Percentiles rank a stretch among this genome's conserved stretches.
Evolutionary conservation across 306 rosid genomes (phyloP).

Genomic region (Acacia acuminata): DNA sequence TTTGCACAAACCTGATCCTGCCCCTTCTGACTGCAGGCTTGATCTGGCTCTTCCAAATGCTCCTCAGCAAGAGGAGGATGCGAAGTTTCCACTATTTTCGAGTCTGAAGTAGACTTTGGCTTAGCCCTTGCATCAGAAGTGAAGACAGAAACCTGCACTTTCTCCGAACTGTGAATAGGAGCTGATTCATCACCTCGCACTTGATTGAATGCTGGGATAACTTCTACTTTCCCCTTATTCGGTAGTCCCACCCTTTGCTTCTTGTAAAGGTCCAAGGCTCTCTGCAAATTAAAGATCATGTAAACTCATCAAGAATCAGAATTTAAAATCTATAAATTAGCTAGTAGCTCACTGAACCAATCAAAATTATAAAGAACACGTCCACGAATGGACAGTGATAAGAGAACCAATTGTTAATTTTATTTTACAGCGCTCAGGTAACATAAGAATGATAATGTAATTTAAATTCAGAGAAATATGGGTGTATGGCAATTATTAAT

Average conservation of each 20-base stretch:
- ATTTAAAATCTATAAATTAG: background rate
- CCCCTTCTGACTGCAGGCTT: slow-evolving; percentile 42
- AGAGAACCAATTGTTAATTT: background rate
- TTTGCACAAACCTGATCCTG: slow-evolving; percentile 35
- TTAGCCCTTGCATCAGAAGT: slow-evolving; percentile 39
- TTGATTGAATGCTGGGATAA: slow-evolving; percentile 44
- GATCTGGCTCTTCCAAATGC: slow-evolving; percentile 46
- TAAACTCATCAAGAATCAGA: slow-evolving; percentile 29
- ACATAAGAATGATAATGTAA: background rate
- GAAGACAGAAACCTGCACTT: slow-evolving; percentile 43
- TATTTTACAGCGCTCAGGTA: background rate
- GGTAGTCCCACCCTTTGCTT: slow-evolving; percentile 64
- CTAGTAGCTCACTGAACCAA: background rate
- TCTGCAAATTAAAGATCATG: slow-evolving; percentile 54
- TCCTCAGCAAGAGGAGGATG: slow-evolving; percentile 33
- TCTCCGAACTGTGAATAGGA: slow-evolving; percentile 39
- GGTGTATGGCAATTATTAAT: slow-evolving; percentile 9
- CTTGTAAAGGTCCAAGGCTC: slow-evolving; percentile 78
- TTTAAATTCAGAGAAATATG: slow-evolving; percentile 1
- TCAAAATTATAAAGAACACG: background rate
- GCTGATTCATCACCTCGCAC: slow-evolving; percentile 43
- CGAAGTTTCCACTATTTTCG: slow-evolving; percentile 32
- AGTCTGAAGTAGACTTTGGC: slow-evolving; percentile 35
- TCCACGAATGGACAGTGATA: background rate
- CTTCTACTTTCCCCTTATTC: slow-evolving; percentile 47